Evolutionary conservation across 1,284 basidiomycete species (phyloP), one percentile per base, ranked within the genome.

Genomic region (Ganoderma multipileum): DNA sequence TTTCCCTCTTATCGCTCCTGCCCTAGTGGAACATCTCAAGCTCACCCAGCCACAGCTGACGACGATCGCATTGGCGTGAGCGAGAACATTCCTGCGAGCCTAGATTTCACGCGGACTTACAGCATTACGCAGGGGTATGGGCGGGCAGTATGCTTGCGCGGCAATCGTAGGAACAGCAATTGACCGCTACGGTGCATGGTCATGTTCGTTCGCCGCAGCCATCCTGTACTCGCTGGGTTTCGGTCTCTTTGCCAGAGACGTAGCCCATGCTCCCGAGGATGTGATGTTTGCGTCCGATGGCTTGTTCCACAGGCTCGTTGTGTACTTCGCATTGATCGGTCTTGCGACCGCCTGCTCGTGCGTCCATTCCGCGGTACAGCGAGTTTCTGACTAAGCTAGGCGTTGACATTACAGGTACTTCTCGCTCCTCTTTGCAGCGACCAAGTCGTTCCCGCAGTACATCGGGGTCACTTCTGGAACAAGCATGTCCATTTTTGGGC

Each of bases 1-100:
- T 63, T 93, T 94, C 76, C 91, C 92, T 20, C 81, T 94, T 12
- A 81, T 94, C 47, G 89, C 92, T 0, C 89, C 91, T 11, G 81
- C 84, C 2, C 78, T 94, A 64, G 86, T 86, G 1, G 74, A 82
- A 44, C 84, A 86, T 73, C 79, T 89, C 75, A 87, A 89, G 75
- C 82, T 94, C 61, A 86, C 86, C 5, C 93, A 94, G 76, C 88
- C 91, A 12, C 92, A 94, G 73, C 79, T 94, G 65, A 93, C 91
- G n/a, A 91, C 90, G 14, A 89, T 93, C 62, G 89, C 86, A n/a
- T 83, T 88, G 65, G 87, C 86, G 89, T 90, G 77, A 74, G 86
- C 76, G 30, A 57, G 50, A 38, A 1, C 33, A 4, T 60, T 6
- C 23, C 39, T 23, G 4, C 23, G 11, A 39, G 23, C 5, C 61